Conservation (phyloP, 2,329 filamentous ascomycete genomes). For the Meredithiella fracta region DNA sequence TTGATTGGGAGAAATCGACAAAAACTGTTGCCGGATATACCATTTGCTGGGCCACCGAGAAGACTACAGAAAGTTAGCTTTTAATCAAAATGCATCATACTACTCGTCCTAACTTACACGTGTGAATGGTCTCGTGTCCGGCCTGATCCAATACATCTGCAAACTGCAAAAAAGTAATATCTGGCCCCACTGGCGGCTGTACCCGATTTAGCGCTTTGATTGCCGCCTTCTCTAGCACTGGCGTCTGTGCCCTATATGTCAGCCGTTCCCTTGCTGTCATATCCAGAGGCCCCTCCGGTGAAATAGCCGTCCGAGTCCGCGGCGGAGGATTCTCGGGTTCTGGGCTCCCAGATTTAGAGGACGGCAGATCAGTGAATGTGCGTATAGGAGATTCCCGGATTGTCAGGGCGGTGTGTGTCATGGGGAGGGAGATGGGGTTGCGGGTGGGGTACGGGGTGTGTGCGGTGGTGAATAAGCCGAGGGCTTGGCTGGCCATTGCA, state of each 20-base stretch:
- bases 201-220: background rate
- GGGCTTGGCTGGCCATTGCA: background rate
- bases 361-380: background rate
- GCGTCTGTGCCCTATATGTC: conserved; percentile 7
- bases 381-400: background rate
- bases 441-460: too few species aligned
- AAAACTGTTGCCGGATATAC: conserved; percentile 13
- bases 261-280: conserved; percentile 7
- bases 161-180: conserved; percentile 6
- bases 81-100: background rate
- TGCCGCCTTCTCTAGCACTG: conserved; percentile 7
- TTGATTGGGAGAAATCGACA: conserved; percentile 11
- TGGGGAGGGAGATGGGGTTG: background rate
- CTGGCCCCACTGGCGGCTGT: conserved; percentile 3
- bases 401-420: background rate
- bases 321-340: conserved; percentile 4
- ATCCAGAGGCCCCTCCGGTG: conserved; percentile 1
- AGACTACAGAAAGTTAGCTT: conserved; percentile 7
- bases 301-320: conserved; percentile 8
- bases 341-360: background rate
- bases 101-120: conserved; percentile 2
- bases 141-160: conserved; percentile 2
- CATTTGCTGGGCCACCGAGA: conserved; percentile 13
- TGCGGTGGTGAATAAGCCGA: too few species aligned
- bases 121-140: conserved; percentile 11